phyloP scores from a whole-genome alignment of 192 early-diverging fungal species.

The Kappamyces sp. region DNA sequence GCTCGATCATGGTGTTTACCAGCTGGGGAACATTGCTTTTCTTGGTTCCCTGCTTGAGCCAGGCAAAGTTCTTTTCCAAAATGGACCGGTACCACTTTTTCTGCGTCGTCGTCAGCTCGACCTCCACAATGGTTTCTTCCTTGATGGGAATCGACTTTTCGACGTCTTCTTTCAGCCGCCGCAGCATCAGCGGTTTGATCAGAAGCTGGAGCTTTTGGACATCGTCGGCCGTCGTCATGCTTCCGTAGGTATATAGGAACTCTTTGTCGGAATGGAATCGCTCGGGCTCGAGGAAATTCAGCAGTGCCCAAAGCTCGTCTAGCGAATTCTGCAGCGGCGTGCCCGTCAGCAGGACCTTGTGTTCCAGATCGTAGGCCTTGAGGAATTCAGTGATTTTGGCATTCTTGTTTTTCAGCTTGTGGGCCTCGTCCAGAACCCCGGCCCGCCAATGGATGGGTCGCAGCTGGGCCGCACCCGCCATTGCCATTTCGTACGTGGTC shows the following conservation, averaged over 20 bases:
- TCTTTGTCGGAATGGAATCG: conserved; percentile 59
- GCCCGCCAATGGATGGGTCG: conserved; percentile 65
- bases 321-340: conserved; percentile 80
- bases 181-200: conserved; percentile 78
- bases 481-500: conserved; percentile 63
- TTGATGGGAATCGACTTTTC: conserved; percentile 83
- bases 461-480: conserved; percentile 56
- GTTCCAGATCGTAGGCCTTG: conserved; percentile 69
- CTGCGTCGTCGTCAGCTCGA: conserved; percentile 76
- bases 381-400: conserved; percentile 75
- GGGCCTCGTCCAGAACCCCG: conserved; percentile 79
- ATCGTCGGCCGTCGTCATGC: conserved; percentile 62
- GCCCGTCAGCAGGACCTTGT: conserved; percentile 73
- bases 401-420: conserved; percentile 77
- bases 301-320: conserved; percentile 74
- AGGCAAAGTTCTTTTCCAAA: conserved; percentile 73
- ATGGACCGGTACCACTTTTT: conserved; percentile 84
- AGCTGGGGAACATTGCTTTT: conserved; percentile 64
- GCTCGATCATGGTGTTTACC: conserved; percentile 83
- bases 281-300: conserved; percentile 77
- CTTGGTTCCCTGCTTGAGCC: conserved; percentile 71
- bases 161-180: conserved; percentile 85
- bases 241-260: conserved; percentile 67
- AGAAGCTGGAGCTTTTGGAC: conserved; percentile 71
- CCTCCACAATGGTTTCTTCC: conserved; percentile 86